Evolutionary conservation across 1,284 basidiomycete species (phyloP).

Genomic region (Cystobasidium slooffiae): DNA sequence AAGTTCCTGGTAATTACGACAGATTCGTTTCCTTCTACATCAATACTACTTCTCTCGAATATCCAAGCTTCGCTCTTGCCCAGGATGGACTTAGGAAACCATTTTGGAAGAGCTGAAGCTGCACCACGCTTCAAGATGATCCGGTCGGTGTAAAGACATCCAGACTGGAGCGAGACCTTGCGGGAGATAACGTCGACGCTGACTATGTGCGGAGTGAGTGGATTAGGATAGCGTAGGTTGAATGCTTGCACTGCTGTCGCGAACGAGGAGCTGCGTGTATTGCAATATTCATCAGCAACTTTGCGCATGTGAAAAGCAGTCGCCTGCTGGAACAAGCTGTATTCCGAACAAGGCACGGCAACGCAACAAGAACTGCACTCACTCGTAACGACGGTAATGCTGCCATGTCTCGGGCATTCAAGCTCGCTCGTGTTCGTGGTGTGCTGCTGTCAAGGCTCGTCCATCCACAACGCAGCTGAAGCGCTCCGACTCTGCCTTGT

Average conservation of each 20-base stretch:
- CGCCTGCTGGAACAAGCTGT: too few species aligned
- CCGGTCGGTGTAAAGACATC: slow-evolving; percentile 31
- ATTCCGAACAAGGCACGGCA: not conserved
- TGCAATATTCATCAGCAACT: slow-evolving; percentile 34
- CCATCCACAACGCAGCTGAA: not conserved
- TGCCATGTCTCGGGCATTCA: slow-evolving; percentile 42
- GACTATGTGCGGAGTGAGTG: slow-evolving; percentile 88
- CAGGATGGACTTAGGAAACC: slow-evolving; percentile 30
- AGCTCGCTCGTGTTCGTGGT: slow-evolving; percentile 12
- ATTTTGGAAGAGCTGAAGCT: slow-evolving; percentile 41
- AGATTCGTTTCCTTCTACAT: slow-evolving; percentile 19
- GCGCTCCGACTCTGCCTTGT: too few species aligned
- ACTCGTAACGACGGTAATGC: slow-evolving; percentile 42
- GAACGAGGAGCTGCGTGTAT: slow-evolving; percentile 61
- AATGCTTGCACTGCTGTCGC: slow-evolving; percentile 88
- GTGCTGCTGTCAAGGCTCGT: slow-evolving; percentile 1
- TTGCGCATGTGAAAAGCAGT: not conserved
- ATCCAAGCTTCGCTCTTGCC: slow-evolving; percentile 43
- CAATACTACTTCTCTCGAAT: slow-evolving; percentile 31
- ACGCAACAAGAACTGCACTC: slow-evolving; percentile 14
- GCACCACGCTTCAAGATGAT: slow-evolving; percentile 44
- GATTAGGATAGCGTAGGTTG: slow-evolving; percentile 95
- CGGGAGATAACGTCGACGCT: slow-evolving; percentile 90
- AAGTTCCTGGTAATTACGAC: slow-evolving; percentile 39
- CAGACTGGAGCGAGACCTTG: slow-evolving; percentile 17